These are phyloP conservation scores for Ophiostoma ips DNA, from an alignment of 2,329 filamentous ascomycete genomes.

Conservation along the genomic window DNA sequence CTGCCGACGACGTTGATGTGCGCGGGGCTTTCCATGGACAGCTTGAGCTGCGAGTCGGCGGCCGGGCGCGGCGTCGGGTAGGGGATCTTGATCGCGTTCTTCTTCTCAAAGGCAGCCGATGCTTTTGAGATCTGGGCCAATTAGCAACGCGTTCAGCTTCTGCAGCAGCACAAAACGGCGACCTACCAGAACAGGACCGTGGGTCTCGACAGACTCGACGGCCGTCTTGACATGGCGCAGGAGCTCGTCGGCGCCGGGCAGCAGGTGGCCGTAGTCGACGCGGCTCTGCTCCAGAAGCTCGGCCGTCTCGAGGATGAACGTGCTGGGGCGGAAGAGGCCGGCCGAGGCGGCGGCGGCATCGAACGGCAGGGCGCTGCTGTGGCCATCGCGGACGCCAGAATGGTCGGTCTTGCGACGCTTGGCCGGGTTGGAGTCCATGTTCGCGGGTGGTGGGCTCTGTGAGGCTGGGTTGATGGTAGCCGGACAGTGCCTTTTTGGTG, in stretches of 20 bases:
- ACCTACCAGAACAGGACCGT: slow-evolving; percentile 37
- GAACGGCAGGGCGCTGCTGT: slow-evolving; percentile 10
- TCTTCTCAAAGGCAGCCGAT: slow-evolving; percentile 49
- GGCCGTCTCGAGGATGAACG: slow-evolving; percentile 45
- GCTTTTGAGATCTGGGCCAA: slow-evolving; percentile 50
- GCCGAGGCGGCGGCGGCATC: slow-evolving; percentile 19
- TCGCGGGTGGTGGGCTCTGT: background rate
- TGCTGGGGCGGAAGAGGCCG: slow-evolving; percentile 28
- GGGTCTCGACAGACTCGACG: slow-evolving; percentile 36
- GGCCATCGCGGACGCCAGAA: background rate
- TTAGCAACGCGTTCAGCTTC: background rate
- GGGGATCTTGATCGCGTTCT: slow-evolving; percentile 57
- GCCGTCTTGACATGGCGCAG: slow-evolving; percentile 38
- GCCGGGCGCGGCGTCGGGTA: slow-evolving; percentile 71
- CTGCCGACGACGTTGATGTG: slow-evolving; percentile 82
- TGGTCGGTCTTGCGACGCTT: slow-evolving; percentile 23
- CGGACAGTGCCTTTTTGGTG: background rate
- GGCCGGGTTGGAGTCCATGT: slow-evolving; percentile 20
- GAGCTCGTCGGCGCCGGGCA: slow-evolving; percentile 34
- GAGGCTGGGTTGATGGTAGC: background rate
- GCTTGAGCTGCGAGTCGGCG: slow-evolving; percentile 65
- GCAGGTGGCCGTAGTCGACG: slow-evolving; percentile 35
- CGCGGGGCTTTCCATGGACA: slow-evolving; percentile 61
- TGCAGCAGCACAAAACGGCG: too few species aligned
- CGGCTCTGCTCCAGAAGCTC: slow-evolving; percentile 43